Evolutionary conservation across 768 basidiomycete species (phyloP).

Genomic region (Termitomyces sp.): DNA sequence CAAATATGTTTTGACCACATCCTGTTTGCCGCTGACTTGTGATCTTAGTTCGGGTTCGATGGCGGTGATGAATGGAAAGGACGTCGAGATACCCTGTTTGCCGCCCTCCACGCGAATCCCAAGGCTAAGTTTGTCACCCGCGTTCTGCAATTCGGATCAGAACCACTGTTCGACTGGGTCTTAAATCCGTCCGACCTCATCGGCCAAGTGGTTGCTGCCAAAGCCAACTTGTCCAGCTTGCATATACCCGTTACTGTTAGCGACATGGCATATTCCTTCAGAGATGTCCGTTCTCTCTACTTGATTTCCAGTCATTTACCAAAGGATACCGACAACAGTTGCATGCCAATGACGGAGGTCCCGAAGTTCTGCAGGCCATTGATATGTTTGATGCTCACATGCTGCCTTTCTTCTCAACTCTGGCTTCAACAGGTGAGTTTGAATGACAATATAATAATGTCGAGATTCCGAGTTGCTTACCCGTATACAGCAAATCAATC

Average conservation of each 20-base stretch:
- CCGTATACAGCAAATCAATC: conserved; percentile 43
- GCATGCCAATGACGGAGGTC: conserved; percentile 43
- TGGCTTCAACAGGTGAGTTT: conserved; percentile 48
- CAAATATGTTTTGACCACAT: neutral
- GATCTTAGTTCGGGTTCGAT: conserved; percentile 41
- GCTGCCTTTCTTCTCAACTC: conserved; percentile 59
- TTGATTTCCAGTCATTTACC: neutral
- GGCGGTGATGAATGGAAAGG: conserved; percentile 43
- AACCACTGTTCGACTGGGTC: conserved; percentile 58
- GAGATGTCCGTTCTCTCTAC: conserved; percentile 22
- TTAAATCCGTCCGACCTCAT: conserved; percentile 45
- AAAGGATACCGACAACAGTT: conserved; percentile 11
- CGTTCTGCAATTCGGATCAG: conserved; percentile 65
- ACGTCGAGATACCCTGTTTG: conserved; percentile 48
- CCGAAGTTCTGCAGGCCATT: conserved; percentile 50
- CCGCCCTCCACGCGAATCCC: conserved; percentile 48
- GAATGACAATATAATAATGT: neutral
- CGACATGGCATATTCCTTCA: conserved; percentile 58
- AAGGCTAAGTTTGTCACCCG: conserved; percentile 63
- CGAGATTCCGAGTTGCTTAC: neutral
- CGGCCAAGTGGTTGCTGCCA: conserved; percentile 42
- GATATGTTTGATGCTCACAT: conserved; percentile 67
- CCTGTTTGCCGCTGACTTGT: neutral
- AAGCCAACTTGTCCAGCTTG: conserved; percentile 42
- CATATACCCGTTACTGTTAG: conserved; percentile 67